A percentile compares a stretch with the other conserved stretches of the same genome.
These are phyloP conservation scores for Ophiostoma triangulosporum DNA, from an alignment of 2,329 filamentous ascomycete genomes.

Conservation along the genomic window DNA sequence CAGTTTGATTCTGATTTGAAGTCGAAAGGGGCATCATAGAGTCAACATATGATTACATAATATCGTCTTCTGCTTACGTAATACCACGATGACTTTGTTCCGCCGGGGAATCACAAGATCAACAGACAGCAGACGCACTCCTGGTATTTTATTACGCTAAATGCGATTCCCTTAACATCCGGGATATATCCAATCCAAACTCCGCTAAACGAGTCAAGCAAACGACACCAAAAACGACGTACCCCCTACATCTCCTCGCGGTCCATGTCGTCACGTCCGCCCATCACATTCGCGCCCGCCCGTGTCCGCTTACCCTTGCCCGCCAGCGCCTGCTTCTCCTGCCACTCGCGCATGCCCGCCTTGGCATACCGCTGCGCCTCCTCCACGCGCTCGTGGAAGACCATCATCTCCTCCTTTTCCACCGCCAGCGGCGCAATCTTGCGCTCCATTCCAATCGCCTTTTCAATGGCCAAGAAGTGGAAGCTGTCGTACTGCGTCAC, in stretches of 20 bases:
- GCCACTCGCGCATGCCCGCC: slow-evolving; percentile 59
- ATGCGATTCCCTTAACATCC: no score
- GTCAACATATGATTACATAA: no score
- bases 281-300: slow-evolving; percentile 25
- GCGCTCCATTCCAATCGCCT: slow-evolving; percentile 53
- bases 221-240: no score
- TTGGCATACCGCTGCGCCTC: slow-evolving; percentile 73
- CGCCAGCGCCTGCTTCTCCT: slow-evolving; percentile 35
- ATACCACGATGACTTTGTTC: no score
- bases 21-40: no score
- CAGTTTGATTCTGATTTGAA: no score
- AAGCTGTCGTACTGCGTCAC: slow-evolving; percentile 83
- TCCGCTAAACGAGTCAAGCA: no score
- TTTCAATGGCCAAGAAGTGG: slow-evolving; percentile 69
- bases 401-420: slow-evolving; percentile 73
- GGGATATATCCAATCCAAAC: no score
- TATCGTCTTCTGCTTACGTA: no score
- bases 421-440: slow-evolving; percentile 56
- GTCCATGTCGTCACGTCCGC: slow-evolving; percentile 52
- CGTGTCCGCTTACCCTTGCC: slow-evolving; percentile 26
- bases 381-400: slow-evolving; percentile 62
- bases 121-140: no score
- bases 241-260: slow-evolving; percentile 49
- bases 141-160: no score
- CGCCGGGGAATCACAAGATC: no score